Evolutionary conservation across 306 rosid species (phyloP), one percentile per base, ranked within the genome.

Genomic region (Vigna hirtella): DNA sequence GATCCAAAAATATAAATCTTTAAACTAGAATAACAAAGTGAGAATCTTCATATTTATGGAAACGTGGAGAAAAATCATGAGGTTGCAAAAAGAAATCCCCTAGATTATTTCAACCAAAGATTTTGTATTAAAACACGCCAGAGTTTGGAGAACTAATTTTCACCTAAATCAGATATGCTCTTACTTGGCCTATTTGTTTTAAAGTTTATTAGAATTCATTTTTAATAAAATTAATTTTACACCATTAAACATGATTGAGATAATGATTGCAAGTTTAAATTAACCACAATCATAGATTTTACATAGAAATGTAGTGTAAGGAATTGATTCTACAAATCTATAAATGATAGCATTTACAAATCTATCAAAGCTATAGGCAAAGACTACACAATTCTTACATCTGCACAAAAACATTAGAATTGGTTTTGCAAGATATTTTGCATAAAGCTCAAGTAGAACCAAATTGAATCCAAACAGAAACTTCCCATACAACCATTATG

Each of bases 371-470:
- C 47, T 42, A 42, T 42, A 42, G 47, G 13, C 12, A 42, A 42
- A 9, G 47, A 42, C 3, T 42, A 9, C 47, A 42, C 4, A 42
- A 42, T 42, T 42, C 47, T 40, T 3, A 9, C 11, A 40, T 36
- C 40, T 65, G 30, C 51, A 38, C 16, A 14, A 17, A 4, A n/a
- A 34, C 42, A 10, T 65, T n/a, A 63, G 8, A 63, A 34, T 36
- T 6, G 0, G 26, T 16, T 34, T 43, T 36, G 28, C 11, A 18
- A 66, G 17, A 64, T 64, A 64, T 64, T 36, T 64, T 17, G 4
- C 32, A 66, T 17, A 66, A 66, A 18, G 43, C 32, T 66, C 32
- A 66, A 10, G 52, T 49, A 22, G 16, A 70, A 22, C 64, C 66
- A 55, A 18, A 28, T 15, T 49, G 16, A 56, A 73, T 9, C 56